Evolutionary conservation across 2,329 filamentous ascomycete species (phyloP), one percentile per base, ranked within the genome.

Genomic region (Arthrobotrys sinensis): DNA sequence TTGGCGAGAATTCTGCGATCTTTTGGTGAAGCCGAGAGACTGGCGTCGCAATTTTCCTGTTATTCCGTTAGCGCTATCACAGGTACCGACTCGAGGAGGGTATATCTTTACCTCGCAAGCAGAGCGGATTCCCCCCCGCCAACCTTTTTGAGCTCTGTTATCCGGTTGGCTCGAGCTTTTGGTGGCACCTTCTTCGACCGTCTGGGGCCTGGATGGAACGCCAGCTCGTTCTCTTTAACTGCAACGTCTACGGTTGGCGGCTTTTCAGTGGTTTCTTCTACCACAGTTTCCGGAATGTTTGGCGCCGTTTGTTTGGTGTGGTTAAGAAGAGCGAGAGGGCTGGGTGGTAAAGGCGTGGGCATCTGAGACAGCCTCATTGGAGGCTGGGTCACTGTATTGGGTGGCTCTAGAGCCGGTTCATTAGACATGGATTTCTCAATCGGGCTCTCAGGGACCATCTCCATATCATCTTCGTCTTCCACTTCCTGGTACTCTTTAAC

Each of bases 1-100:
- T 64, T 12, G 75, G 75, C 3, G 75, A 78, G 16, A 48, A 78
- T 36, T 78, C 75, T 28, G 67, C 75, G 19, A 78, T 78, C 16
- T 71, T 72, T 46, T 78, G 50, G 11, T 72, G 62, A 7, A 78
- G 52, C 38, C 75, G 32, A 11, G 75, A 78, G 48, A 78, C 28
- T 5, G 75, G 75, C 6, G 75, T 78, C 4, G 75, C 75, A 32
- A 78, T 72, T 72, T 72, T 78, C 24, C 67, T 72, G 5, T 11
- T 19, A 14, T 12, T 16, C n/a, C 21, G 16, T 69, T 28, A 64
- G 28, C 16, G 21, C 16, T 21, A 24, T 38, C 19, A 36, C 4
- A 50, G 50, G n/a, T 45, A 4, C n/a, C 21, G 10, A 21, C 3
- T 45, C 8, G 1, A n/a, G 34, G 14, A n/a, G 10, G 36, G 21